Base-by-base conservation (phyloP, 352 stramenopile genomes). In the Phytopythium cucurbitacearum region DNA sequence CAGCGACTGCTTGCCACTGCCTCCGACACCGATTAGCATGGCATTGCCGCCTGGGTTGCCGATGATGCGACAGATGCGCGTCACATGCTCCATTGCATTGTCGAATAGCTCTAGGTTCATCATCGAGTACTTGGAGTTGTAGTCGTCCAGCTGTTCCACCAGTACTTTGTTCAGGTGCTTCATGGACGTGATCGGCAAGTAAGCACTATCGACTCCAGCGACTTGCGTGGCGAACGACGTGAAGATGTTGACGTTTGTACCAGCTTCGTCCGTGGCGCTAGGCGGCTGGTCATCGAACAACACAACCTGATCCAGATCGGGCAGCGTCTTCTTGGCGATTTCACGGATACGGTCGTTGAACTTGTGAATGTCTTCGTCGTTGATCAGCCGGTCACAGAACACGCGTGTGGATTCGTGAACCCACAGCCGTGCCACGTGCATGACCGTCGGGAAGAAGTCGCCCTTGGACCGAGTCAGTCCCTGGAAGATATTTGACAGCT, bases 61-160 rank as follows among this genome's bases (percentile, higher is more conserved):
- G 55, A 99, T 98, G 61, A 99, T 98, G 16, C 96, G 88, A 53
- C 89, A 97, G 44, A 99, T 98, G 35, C 96, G 88, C 16, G 94
- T 98, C 39, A 99, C 82, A 64, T 99, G 96, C 60, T 97, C 83
- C 81, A 99, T 98, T 9, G 97, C 97, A 55, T 98, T 96, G 64
- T 98, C 89, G 51, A 99, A 99, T 0, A 99, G 79, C 46, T 98
- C 96, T 2, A 99, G 69, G 59, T 99, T 97, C 96, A 99, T 99
- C 84, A 97, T 97, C 46, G 96, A 96, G 48, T 98, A 97, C 60
- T 97, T 93, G 52, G 98, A 97, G 65, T 97, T 98, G 76, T 98
- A 98, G 60, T 98, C 77, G 59, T 98, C 95, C 3, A 99, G 76
- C 51, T 97, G 96, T 43, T 95, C 88, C 43, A 98, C 80, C 11